phyloP scores from a whole-genome alignment of 1,139 yeast genomes.

The Candida sojae region DNA sequence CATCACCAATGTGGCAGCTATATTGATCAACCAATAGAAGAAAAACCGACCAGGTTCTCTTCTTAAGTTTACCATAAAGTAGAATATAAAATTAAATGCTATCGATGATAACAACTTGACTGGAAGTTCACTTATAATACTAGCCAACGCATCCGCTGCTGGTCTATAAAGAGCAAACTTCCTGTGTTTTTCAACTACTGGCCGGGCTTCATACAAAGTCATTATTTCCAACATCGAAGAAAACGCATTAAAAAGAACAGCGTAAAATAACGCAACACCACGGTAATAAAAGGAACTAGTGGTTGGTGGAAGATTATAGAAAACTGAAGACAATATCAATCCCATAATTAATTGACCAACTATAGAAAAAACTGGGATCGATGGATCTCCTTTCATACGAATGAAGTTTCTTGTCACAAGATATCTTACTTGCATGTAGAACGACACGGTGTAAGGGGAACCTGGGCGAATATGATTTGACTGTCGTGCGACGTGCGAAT shows the following conservation, averaged over 20 bases:
- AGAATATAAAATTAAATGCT: constrained; percentile 48
- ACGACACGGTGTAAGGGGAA: constrained; percentile 38
- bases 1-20: constrained; percentile 52
- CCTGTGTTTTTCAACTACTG: constrained; percentile 63
- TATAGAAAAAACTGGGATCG: constrained; percentile 25
- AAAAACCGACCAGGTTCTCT: constrained; percentile 60
- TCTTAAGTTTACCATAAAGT: constrained; percentile 59
- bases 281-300: constrained; percentile 58
- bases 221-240: constrained; percentile 60
- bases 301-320: constrained; percentile 46
- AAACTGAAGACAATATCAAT: constrained; percentile 49
- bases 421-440: constrained; percentile 33
- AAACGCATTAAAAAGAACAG: constrained; percentile 57
- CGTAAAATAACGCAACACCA: constrained; percentile 59
- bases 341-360: constrained; percentile 32
- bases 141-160: constrained; percentile 64
- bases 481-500: constrained; percentile 32
- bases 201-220: constrained; percentile 56
- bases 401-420: constrained; percentile 27
- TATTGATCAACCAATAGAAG: constrained; percentile 45
- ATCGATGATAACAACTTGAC: constrained; percentile 48
- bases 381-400: constrained; percentile 31
- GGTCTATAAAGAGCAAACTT: constrained; percentile 64
- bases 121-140: constrained; percentile 59
- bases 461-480: constrained; percentile 22